phyloP scores from a whole-genome alignment of 108 stramenopile species.

The Fragilariopsis cylindrus region DNA sequence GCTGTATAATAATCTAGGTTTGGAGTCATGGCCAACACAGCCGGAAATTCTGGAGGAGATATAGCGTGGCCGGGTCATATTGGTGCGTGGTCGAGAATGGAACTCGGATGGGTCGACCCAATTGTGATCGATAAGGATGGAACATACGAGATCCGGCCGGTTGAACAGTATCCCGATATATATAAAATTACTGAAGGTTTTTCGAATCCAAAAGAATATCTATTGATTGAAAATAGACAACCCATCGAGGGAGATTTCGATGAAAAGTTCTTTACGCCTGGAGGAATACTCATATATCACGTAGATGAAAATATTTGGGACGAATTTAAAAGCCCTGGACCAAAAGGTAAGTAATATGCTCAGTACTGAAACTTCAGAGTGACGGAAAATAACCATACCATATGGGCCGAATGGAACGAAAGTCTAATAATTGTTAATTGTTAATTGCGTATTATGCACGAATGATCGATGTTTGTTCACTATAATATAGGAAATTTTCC shows the following conservation, averaged over 20 bases:
- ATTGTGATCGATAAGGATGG: constrained; percentile 46
- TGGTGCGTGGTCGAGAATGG: constrained; percentile 48
- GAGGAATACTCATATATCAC: constrained; percentile 69
- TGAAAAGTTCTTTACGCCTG: constrained; percentile 34
- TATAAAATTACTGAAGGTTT: constrained; percentile 51
- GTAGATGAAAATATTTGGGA: constrained; percentile 49
- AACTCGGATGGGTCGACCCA: constrained; percentile 55
- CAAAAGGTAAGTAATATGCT: no score
- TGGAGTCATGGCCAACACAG: constrained; percentile 20
- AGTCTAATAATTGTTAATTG: no score
- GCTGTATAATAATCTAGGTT: neutral
- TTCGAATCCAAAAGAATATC: constrained; percentile 47
- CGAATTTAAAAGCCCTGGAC: neutral
- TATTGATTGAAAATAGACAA: constrained; percentile 79
- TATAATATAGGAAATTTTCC: constrained; percentile 11
- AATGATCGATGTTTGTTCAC: no score
- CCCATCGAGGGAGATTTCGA: constrained; percentile 45
- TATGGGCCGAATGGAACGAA: no score
- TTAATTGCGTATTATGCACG: no score
- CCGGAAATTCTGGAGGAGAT: constrained; percentile 2
- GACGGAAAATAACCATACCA: no score
- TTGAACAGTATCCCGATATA: constrained; percentile 38
- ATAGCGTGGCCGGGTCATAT: constrained; percentile 44
- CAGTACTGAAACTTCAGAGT: no score
- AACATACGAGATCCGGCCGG: constrained; percentile 39